phyloP scores from a whole-genome alignment of 306 rosid species.

The Glycine latifolia region DNA sequence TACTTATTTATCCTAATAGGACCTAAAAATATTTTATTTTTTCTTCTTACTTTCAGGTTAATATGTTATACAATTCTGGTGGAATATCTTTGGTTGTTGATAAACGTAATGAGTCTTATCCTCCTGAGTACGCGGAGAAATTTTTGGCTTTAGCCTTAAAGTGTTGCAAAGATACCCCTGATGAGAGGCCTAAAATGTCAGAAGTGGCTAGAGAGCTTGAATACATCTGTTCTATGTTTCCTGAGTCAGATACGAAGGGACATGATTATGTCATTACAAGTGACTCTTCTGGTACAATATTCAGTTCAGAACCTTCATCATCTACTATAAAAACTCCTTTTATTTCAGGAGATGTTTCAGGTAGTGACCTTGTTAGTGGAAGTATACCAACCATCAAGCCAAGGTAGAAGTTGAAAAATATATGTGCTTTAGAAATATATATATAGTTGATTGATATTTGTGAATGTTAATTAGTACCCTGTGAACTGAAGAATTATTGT shows the following conservation, averaged over 20 bases:
- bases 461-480: not conserved
- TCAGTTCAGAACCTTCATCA: conserved; percentile 65
- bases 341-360: conserved; percentile 66
- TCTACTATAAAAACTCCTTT: conserved; percentile 57
- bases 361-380: conserved; percentile 83
- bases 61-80: conserved; percentile 64
- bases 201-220: conserved; percentile 89
- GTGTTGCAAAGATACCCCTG: conserved; percentile 82
- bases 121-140: conserved; percentile 64
- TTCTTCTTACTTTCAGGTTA: conserved; percentile 55
- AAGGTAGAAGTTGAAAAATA: conserved; percentile 59
- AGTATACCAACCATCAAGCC: conserved; percentile 70
- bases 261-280: conserved; percentile 32
- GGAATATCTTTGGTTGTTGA: conserved; percentile 65
- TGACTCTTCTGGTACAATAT: conserved; percentile 52
- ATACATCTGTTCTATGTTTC: conserved; percentile 65
- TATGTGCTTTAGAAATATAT: not conserved
- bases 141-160: conserved; percentile 68
- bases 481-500: not conserved
- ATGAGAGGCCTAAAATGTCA: conserved; percentile 81
- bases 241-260: conserved; percentile 57
- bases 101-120: conserved; percentile 69
- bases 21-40: too few species aligned
- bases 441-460: not conserved
- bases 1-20: too few species aligned